A percentile compares a stretch with the other conserved stretches of the same genome.
Conservation (phyloP, 257 asterid genomes). For the Fraxinus quadrangulata region DNA sequence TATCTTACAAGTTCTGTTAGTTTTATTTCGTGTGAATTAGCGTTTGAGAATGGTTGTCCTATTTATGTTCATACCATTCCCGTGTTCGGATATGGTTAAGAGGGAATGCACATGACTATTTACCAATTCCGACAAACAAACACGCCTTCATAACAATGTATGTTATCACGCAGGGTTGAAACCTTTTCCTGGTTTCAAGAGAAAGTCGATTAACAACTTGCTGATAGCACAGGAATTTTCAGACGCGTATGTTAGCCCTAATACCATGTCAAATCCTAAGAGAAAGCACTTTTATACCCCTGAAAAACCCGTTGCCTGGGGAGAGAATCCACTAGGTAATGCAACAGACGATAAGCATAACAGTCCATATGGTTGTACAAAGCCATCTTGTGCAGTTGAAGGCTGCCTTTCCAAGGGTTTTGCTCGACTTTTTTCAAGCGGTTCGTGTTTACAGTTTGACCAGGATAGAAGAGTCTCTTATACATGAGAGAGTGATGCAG, state of each 20-base stretch:
- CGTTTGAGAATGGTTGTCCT: not conserved
- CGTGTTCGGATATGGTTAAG: not conserved
- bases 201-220: constrained; percentile 48
- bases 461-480: constrained; percentile 50
- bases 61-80: not conserved
- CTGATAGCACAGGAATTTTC: constrained; percentile 32
- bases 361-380: constrained; percentile 38
- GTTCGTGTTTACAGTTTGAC: constrained; percentile 55
- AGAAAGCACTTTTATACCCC: constrained; percentile 36
- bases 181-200: constrained; percentile 69
- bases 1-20: not conserved
- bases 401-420: constrained; percentile 84
- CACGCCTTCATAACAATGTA: not conserved
- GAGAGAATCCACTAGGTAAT: constrained; percentile 28
- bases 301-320: constrained; percentile 32
- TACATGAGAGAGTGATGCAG: constrained; percentile 21
- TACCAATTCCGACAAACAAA: not conserved
- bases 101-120: not conserved
- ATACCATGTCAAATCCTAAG: constrained; percentile 34
- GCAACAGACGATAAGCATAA: constrained; percentile 41
- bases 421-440: constrained; percentile 64
- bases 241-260: constrained; percentile 30
- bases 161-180: constrained; percentile 49
- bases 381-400: constrained; percentile 65
- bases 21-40: not conserved